A percentile compares a stretch with the other conserved stretches of the same genome.
Evolutionary conservation across 768 basidiomycete genomes (phyloP).

Genomic region (Trametes cinnabarina): DNA sequence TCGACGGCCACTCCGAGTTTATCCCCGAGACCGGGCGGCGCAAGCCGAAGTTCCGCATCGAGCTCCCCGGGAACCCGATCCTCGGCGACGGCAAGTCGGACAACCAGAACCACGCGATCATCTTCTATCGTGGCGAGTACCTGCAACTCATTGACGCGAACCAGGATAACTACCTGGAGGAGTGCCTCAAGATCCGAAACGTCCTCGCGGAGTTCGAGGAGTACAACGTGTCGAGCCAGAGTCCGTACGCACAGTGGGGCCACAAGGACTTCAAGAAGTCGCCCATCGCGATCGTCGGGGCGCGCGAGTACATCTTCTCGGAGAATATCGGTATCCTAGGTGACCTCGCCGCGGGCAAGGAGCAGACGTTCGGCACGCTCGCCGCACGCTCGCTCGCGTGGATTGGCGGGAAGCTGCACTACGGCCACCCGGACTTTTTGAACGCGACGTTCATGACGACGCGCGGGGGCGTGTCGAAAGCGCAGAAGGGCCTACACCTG

Average conservation of each 20-base stretch:
- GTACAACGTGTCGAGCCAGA: slow-evolving; percentile 78
- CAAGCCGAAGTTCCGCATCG: slow-evolving; percentile 96
- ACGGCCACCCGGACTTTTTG: slow-evolving; percentile 99
- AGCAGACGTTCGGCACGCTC: slow-evolving; percentile 98
- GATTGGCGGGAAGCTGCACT: slow-evolving; percentile 98
- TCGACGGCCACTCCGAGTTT: slow-evolving; percentile 98
- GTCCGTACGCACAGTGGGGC: slow-evolving; percentile 89
- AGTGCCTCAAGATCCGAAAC: slow-evolving; percentile 98
- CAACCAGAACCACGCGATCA: slow-evolving; percentile 99
- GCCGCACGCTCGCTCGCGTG: slow-evolving; percentile 94
- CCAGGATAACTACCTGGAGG: slow-evolving; percentile 99
- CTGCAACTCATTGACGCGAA: slow-evolving; percentile 99
- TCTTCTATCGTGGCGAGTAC: slow-evolving; percentile 99
- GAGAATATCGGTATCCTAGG: slow-evolving; percentile 99
- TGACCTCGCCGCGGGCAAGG: slow-evolving; percentile 97
- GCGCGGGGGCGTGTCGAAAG: slow-evolving; percentile 97
- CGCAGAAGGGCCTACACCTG: slow-evolving; percentile 97
- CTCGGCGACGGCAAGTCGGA: slow-evolving; percentile 99
- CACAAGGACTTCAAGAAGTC: slow-evolving; percentile 84
- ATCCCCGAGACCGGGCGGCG: slow-evolving; percentile 83
- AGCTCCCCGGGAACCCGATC: slow-evolving; percentile 98
- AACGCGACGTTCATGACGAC: slow-evolving; percentile 98
- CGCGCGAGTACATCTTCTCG: slow-evolving; percentile 99
- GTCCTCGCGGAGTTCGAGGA: slow-evolving; percentile 98
- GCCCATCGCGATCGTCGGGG: slow-evolving; percentile 96